Evolutionary conservation across 1,284 basidiomycete species (phyloP).

Genomic region (Psilocybe mexicana): DNA sequence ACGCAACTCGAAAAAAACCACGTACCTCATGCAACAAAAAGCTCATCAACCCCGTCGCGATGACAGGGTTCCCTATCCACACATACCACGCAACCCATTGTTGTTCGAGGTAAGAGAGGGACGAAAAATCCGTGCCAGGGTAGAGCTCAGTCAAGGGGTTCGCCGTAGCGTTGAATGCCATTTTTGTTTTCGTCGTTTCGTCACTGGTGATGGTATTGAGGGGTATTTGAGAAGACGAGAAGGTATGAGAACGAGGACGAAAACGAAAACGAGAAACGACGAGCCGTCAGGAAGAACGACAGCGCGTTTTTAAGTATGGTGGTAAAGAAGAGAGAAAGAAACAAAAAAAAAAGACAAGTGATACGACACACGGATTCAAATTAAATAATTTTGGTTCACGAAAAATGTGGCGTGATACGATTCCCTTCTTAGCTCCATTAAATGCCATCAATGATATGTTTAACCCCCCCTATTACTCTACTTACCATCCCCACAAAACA

Average conservation of each 20-base stretch:
- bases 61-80: conserved; percentile 85
- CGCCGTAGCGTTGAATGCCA: conserved; percentile 17
- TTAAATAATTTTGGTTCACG: too few relatives aligned
- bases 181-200: not conserved
- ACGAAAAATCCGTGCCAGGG: conserved; percentile 59
- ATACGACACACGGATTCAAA: too few relatives aligned
- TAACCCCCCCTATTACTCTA: too few relatives aligned
- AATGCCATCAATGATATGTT: too few relatives aligned
- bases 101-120: conserved; percentile 76
- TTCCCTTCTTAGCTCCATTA: too few relatives aligned
- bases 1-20: too few relatives aligned
- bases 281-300: too few relatives aligned
- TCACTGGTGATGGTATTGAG: too few relatives aligned
- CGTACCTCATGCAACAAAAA: conserved; percentile 93
- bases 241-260: not conserved
- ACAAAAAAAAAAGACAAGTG: too few relatives aligned
- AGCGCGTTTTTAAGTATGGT: not conserved
- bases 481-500: too few relatives aligned
- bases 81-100: conserved; percentile 86
- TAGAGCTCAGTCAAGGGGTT: conserved; percentile 41
- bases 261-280: not conserved
- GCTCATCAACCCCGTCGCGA: conserved; percentile 94
- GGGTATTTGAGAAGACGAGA: not conserved
- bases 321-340: conserved; percentile 3
- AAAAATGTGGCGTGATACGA: too few relatives aligned